Conservation (phyloP, 2,329 filamentous ascomycete genomes). For the Didymella pomorum region DNA sequence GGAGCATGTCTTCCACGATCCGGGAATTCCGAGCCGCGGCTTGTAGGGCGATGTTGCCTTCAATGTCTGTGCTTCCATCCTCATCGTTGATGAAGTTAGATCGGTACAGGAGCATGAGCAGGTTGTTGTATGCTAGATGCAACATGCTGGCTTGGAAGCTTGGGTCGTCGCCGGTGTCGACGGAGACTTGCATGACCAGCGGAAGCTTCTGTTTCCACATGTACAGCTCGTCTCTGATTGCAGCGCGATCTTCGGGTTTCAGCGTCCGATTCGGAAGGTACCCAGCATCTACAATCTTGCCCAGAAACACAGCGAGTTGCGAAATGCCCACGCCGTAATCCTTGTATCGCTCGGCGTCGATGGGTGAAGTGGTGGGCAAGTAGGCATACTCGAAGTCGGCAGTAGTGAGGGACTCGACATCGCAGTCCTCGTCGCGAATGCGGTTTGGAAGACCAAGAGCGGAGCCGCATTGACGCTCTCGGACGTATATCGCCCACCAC, state of each 20-base stretch:
- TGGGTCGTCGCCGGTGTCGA: constrained; percentile 38
- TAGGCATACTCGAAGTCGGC: constrained; percentile 51
- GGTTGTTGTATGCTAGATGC: constrained; percentile 58
- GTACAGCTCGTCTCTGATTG: constrained; percentile 46
- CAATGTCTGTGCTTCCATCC: constrained; percentile 42
- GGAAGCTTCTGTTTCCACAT: constrained; percentile 53
- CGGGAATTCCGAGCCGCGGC: constrained; percentile 57
- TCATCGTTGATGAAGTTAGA: constrained; percentile 53
- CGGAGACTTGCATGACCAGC: constrained; percentile 46
- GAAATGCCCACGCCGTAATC: constrained; percentile 52
- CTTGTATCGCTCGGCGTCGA: constrained; percentile 44
- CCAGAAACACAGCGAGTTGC: constrained; percentile 50
- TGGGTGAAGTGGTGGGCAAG: constrained; percentile 28
- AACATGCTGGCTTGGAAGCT: constrained; percentile 52
- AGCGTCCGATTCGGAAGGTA: constrained; percentile 38
- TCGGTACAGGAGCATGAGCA: constrained; percentile 57
- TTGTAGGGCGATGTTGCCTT: constrained; percentile 55
- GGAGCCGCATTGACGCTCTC: constrained; percentile 59
- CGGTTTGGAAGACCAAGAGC: constrained; percentile 57
- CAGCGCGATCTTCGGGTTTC: constrained; percentile 24
- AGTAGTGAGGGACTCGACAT: constrained; percentile 52
- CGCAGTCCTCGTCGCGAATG: constrained; percentile 60
- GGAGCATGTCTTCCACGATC: constrained; percentile 59
- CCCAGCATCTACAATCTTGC: constrained; percentile 51
- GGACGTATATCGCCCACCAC: constrained; percentile 64